Evolutionary conservation across 2,329 filamentous ascomycete genomes (phyloP), one percentile per base, ranked within the genome.

Genomic region (Hypomyces rosellus): DNA sequence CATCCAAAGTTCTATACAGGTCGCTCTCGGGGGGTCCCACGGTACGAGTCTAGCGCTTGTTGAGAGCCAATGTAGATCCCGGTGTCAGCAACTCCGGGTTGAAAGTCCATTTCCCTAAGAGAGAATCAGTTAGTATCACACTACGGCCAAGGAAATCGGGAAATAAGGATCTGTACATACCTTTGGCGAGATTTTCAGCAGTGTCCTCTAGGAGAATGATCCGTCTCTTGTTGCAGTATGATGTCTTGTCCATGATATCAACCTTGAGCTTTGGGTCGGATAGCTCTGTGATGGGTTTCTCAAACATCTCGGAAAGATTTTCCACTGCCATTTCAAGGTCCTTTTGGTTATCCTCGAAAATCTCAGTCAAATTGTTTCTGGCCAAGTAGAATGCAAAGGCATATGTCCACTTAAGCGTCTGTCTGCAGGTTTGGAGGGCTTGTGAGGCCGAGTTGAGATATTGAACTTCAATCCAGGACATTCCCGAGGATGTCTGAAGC

Each of bases 381-480:
- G 86, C 86, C n/a, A 99, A 82, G 65, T 99, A 99, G 67, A 93
- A 99, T 1, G 93, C 93, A 70, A 99, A 99, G 0, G 93, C 93
- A 63, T 99, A 99, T 0, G 93, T 99, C 93, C 93, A 99, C 73
- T 99, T 99, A 5, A 99, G 77, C 0, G 93, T 99, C 71, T 97
- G 92, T n/a, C 93, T 88, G 69, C 93, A 99, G 43, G 89, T 90
- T 71, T 97, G 92, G 14, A 99, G 78, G 3, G 92, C 89, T 65
- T 96, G 89, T 0, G 91, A 96, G 0, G 93, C 93, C 2, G 88
- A 86, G 63, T 96, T 89, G 18, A 99, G 80, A 66, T 97, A 99
- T 65, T 99, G 93, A 6, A 99, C 93, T 66, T 99, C 93, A 53
- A 99, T 99, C 93, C 93, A 99, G 0, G 91, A 96, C 82, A 99